Evolutionary conservation across 139 green algal genomes (phyloP).

Genomic region (Zygnema cylindricum): DNA sequence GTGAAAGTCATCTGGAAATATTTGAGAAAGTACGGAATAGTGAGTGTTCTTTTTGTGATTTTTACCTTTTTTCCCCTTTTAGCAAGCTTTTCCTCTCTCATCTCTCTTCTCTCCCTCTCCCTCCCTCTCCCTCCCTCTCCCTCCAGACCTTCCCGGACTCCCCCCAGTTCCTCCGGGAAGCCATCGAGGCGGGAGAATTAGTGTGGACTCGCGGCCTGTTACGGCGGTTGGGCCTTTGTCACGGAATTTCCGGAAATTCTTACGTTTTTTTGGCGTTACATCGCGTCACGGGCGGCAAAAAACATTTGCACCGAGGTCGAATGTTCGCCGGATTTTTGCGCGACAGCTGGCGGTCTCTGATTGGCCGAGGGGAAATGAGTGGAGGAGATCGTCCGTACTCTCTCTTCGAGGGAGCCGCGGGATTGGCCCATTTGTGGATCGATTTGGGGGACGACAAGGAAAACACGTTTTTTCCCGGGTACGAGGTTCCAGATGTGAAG

Average conservation of each 20-base stretch:
- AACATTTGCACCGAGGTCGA: constrained; percentile 26
- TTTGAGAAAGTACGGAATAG: not conserved
- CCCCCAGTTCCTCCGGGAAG: constrained; percentile 40
- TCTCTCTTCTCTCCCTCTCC: not conserved
- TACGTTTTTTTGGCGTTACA: constrained; percentile 60
- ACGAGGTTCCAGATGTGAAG: not conserved
- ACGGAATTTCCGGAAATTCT: constrained; percentile 54
- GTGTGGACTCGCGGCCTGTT: constrained; percentile 62
- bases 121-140: not conserved
- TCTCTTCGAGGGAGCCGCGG: not conserved
- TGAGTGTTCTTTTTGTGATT: not conserved
- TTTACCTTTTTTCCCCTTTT: not conserved
- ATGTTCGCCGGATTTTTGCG: constrained; percentile 27
- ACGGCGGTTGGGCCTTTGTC: constrained; percentile 52
- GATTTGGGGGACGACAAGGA: not conserved
- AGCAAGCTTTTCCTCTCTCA: not conserved
- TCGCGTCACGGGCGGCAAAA: not conserved
- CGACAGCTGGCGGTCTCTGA: not conserved
- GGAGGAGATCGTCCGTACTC: constrained; percentile 16
- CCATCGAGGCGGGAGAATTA: constrained; percentile 47
- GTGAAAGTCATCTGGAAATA: too few species aligned
- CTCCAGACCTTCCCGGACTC: not conserved
- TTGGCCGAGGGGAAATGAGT: constrained; percentile 5
- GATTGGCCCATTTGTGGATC: not conserved
- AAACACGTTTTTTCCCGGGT: not conserved